Percentiles rank a stretch among this genome's conserved stretches.
These are phyloP conservation scores for Boletus pseudo-olivaceus DNA, from an alignment of 768 basidiomycete genomes.

Conservation along the genomic window DNA sequence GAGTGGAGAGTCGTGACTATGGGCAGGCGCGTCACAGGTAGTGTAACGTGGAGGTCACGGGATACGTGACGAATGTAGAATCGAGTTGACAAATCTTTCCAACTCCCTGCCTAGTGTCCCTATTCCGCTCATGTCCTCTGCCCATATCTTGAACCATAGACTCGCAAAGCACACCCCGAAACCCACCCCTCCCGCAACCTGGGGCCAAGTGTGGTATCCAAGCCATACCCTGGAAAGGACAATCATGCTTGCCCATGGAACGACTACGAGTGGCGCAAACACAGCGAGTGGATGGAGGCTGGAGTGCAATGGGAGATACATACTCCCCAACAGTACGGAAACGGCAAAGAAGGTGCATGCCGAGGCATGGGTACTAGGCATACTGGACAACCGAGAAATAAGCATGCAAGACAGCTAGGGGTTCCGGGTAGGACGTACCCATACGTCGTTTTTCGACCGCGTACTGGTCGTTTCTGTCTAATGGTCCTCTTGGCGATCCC, in stretches of 20 bases:
- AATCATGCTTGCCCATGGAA: conserved; percentile 56
- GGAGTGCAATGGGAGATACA: conserved; percentile 56
- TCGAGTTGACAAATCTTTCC: conserved; percentile 3
- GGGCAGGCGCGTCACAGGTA: conserved; percentile 22
- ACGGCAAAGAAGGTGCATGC: conserved; percentile 61
- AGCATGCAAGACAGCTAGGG: background rate
- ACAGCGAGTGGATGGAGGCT: conserved; percentile 39
- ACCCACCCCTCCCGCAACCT: conserved; percentile 56
- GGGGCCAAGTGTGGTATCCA: conserved; percentile 71
- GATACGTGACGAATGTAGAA: background rate
- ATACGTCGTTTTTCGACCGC: conserved; percentile 52
- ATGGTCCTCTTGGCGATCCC: conserved; percentile 60
- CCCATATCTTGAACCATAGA: conserved; percentile 61
- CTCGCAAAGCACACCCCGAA: conserved; percentile 54
- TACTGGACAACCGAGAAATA: conserved; percentile 40
- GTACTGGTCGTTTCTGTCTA: conserved; percentile 59
- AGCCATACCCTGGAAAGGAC: conserved; percentile 68
- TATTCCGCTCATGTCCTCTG: conserved; percentile 19
- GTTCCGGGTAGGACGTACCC: conserved; percentile 48
- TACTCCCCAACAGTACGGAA: conserved; percentile 56
- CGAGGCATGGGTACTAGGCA: conserved; percentile 83
- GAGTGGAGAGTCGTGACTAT: conserved; percentile 16
- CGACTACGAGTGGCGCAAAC: conserved; percentile 43
- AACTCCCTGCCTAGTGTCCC: conserved; percentile 16
- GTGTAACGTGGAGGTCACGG: conserved; percentile 26